phyloP scores from a whole-genome alignment of 2,329 filamentous ascomycete genomes.

The Hymenoscyphus fructigenus region DNA sequence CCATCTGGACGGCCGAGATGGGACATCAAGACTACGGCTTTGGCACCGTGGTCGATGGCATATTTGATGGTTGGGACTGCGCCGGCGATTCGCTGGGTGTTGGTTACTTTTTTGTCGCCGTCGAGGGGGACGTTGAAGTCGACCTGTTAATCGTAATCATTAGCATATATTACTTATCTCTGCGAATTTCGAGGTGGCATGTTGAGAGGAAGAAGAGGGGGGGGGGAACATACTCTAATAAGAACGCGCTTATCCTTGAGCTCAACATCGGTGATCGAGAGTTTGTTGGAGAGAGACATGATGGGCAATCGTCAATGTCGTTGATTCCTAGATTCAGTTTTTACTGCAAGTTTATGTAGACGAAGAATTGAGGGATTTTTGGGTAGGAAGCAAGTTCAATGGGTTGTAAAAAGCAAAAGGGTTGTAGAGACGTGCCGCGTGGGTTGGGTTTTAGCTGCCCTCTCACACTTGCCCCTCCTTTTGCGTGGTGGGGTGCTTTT shows the following conservation, averaged over 20 bases:
- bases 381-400: not conserved
- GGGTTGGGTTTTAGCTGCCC: not conserved
- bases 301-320: conserved; percentile 36
- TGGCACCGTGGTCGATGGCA: conserved; percentile 84
- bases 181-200: not conserved
- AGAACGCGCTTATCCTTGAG: conserved; percentile 98
- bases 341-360: not conserved
- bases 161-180: conserved; percentile 4
- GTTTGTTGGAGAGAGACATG: conserved; percentile 99
- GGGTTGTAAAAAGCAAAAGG: too few relatives aligned
- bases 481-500: not conserved
- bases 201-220: not conserved
- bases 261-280: conserved; percentile 93
- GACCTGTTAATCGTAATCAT: conserved; percentile 57
- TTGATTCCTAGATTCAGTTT: not conserved
- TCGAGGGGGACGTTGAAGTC: conserved; percentile 99
- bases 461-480: not conserved
- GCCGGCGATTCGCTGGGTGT: conserved; percentile 97
- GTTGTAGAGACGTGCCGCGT: not conserved
- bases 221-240: conserved; percentile 72
- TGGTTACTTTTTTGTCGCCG: conserved; percentile 88
- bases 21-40: conserved; percentile 95
- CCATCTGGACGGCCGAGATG: conserved; percentile 96
- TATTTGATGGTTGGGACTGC: conserved; percentile 95
- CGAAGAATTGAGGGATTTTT: not conserved